phyloP scores from a whole-genome alignment of 257 asterid species.

The Lycium ferocissimum region DNA sequence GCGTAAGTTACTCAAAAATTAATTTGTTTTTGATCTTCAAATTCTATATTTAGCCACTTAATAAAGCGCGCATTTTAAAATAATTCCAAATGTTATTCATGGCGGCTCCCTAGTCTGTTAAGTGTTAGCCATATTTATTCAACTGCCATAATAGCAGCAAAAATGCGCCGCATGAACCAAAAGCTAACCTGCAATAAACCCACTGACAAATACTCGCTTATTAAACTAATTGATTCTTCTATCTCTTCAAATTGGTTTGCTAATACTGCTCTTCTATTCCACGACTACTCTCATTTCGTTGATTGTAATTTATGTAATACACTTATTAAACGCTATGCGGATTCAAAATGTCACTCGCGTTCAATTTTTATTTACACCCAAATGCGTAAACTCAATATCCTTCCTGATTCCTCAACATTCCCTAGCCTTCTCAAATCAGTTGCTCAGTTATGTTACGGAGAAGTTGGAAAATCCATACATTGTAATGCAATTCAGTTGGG shows the following conservation, averaged over 20 bases:
- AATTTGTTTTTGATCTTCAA: neutral
- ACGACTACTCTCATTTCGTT: conserved; percentile 12
- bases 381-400: conserved; percentile 38
- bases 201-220: neutral
- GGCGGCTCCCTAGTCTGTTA: too few species aligned
- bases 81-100: too few species aligned
- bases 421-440: conserved; percentile 41
- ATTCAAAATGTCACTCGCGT: conserved; percentile 22
- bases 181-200: neutral
- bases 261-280: conserved; percentile 22
- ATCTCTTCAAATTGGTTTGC: conserved; percentile 13
- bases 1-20: too few species aligned
- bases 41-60: neutral
- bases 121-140: too few species aligned
- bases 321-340: conserved; percentile 31
- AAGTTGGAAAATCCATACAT: conserved; percentile 37
- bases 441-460: conserved; percentile 20
- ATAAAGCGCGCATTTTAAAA: too few species aligned
- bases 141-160: too few species aligned
- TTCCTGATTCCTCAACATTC: conserved; percentile 42
- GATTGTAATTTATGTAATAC: neutral
- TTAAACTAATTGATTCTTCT: conserved; percentile 26
- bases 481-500: conserved; percentile 38
- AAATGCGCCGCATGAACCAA: neutral
- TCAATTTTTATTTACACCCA: conserved; percentile 36